Conservation (phyloP, 83 land plant species). For the Thuja plicata region DNA sequence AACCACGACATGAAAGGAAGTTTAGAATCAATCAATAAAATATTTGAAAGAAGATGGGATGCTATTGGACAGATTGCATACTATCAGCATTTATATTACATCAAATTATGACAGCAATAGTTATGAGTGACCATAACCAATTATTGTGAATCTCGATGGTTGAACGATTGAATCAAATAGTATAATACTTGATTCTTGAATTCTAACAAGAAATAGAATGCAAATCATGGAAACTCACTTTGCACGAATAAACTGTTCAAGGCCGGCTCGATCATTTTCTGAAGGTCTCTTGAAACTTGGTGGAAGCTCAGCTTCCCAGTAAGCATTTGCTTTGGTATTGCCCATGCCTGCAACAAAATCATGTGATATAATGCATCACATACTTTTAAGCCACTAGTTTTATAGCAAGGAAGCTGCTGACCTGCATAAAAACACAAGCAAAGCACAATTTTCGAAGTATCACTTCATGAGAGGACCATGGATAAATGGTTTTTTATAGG, state of each 20-base stretch:
- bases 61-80: slow-evolving; percentile 1
- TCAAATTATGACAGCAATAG: not conserved
- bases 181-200: not conserved
- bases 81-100: not conserved
- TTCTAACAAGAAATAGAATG: not conserved
- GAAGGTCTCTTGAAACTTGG: slow-evolving; percentile 45
- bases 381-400: not conserved
- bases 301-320: slow-evolving; percentile 95
- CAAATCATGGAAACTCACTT: slow-evolving; percentile 48
- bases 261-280: slow-evolving; percentile 63
- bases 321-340: slow-evolving; percentile 74
- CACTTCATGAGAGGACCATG: not conserved
- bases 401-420: not conserved
- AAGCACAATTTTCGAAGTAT: not conserved
- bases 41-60: not conserved
- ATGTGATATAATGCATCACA: not conserved
- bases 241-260: slow-evolving; percentile 87
- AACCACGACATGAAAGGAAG: not conserved
- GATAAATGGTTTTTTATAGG: not conserved
- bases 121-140: not conserved
- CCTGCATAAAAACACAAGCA: not conserved
- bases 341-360: slow-evolving; percentile 70
- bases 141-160: not conserved
- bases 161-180: not conserved
- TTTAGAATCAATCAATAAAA: not conserved